Evolutionary conservation across 805 yeast genomes (phyloP).

Genomic region (Schizosaccharomyces cryophilus): DNA sequence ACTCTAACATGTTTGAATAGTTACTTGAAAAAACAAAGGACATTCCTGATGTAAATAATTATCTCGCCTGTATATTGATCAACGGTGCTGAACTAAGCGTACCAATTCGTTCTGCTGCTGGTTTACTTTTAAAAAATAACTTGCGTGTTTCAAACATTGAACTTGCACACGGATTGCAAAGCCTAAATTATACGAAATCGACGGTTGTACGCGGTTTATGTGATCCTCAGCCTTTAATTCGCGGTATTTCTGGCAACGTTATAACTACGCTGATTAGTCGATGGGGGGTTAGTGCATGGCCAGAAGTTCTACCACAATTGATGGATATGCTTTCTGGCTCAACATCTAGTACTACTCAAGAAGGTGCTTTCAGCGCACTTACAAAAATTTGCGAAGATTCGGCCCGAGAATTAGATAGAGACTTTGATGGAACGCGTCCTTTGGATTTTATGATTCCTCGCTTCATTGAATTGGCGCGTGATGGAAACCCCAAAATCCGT

Average conservation of each 20-base stretch:
- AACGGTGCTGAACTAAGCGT: slow-evolving; percentile 23
- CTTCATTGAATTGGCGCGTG: slow-evolving; percentile 28
- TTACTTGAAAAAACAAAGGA: slow-evolving; percentile 1
- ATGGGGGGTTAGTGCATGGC: slow-evolving; percentile 51
- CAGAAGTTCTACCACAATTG: slow-evolving; percentile 42
- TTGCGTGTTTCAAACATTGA: slow-evolving; percentile 17
- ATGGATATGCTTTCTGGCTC: slow-evolving; percentile 31
- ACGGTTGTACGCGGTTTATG: slow-evolving; percentile 24
- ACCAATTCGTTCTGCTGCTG: slow-evolving; percentile 66
- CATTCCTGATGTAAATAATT: slow-evolving; percentile 55
- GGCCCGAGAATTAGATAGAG: slow-evolving; percentile 35
- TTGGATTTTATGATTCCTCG: slow-evolving; percentile 35
- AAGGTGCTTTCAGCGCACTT: slow-evolving; percentile 61
- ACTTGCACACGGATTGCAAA: neutral
- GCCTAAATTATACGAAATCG: slow-evolving; percentile 21
- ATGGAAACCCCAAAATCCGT: slow-evolving; percentile 24
- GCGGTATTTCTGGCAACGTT: slow-evolving; percentile 78
- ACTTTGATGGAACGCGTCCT: slow-evolving; percentile 42
- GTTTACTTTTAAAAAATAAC: slow-evolving; percentile 58
- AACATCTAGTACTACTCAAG: slow-evolving; percentile 27
- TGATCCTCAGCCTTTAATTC: slow-evolving; percentile 32
- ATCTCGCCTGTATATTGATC: slow-evolving; percentile 45
- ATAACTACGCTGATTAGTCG: slow-evolving; percentile 55
- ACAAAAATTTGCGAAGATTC: slow-evolving; percentile 82
- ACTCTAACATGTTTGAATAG: neutral